These are phyloP conservation scores for Trypanosoma boissoni DNA, from an alignment of 208 protist species.

Conservation along the genomic window DNA sequence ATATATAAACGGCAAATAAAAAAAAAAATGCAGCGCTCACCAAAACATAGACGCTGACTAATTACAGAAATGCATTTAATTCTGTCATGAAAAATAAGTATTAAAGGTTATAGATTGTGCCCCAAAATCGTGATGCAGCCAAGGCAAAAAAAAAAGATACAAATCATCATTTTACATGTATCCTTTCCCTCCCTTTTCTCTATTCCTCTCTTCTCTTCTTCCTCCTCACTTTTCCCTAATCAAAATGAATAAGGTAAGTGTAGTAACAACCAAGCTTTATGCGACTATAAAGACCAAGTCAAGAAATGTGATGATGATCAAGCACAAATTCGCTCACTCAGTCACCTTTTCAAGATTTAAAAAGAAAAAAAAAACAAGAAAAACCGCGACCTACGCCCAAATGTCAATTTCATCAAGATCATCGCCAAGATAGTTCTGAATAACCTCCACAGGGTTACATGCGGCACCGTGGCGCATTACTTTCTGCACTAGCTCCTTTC, in stretches of 20 bases:
- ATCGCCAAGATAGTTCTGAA: slow-evolving; percentile 82
- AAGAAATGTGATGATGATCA: slow-evolving; percentile 6
- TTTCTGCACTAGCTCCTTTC: slow-evolving; percentile 73
- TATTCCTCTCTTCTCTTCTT: slow-evolving; percentile 7
- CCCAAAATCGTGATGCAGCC: slow-evolving; percentile 14
- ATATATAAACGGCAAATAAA: slow-evolving; percentile 1
- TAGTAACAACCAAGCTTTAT: too few relatives aligned
- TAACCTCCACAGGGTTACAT: slow-evolving; percentile 72
- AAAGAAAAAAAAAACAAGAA: neutral
- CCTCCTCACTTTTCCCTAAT: neutral
- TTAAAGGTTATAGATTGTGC: neutral
- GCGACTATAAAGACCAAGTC: neutral
- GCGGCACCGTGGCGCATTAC: slow-evolving; percentile 87
- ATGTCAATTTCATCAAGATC: slow-evolving; percentile 83
- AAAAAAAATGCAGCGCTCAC: slow-evolving; percentile 1
- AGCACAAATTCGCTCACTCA: too few relatives aligned
- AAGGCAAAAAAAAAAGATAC: slow-evolving; percentile 18
- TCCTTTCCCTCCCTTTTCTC: neutral
- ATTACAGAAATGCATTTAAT: too few relatives aligned
- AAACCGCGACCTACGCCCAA: slow-evolving; percentile 76
- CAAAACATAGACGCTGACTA: too few relatives aligned
- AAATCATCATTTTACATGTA: too few relatives aligned
- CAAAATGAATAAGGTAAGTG: too few relatives aligned
- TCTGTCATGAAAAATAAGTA: slow-evolving; percentile 7
- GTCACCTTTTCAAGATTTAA: too few relatives aligned